Conservation (phyloP, 179 eudicot genomes). For the Amaranthus tricolor region DNA sequence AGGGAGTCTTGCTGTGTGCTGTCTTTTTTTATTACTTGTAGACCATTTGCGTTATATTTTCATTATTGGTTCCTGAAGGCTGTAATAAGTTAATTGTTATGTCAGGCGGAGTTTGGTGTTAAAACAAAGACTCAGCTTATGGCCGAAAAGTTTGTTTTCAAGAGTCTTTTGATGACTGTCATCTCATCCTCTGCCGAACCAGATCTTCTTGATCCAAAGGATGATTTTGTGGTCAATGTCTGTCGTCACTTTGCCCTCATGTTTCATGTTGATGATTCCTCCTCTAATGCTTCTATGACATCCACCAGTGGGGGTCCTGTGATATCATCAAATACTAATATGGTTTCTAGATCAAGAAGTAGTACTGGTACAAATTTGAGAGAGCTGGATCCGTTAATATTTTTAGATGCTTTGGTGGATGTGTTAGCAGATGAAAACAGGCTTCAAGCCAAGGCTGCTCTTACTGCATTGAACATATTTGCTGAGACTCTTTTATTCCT, state of each 20-base stretch:
- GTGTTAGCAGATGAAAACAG: slow-evolving; percentile 98
- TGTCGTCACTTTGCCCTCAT: slow-evolving; percentile 95
- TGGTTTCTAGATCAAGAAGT: slow-evolving; percentile 49
- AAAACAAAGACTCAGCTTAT: slow-evolving; percentile 97
- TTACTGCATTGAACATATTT: slow-evolving; percentile 70
- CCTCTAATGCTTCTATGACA: slow-evolving; percentile 41
- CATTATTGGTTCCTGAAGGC: neutral
- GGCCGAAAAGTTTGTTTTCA: slow-evolving; percentile 97
- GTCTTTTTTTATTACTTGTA: neutral
- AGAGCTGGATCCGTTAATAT: slow-evolving; percentile 90
- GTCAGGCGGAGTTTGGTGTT: slow-evolving; percentile 94
- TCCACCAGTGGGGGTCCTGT: slow-evolving; percentile 50
- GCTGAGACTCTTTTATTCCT: slow-evolving; percentile 82
- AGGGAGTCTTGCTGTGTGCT: neutral
- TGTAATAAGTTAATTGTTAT: slow-evolving; percentile 9
- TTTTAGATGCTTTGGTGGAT: slow-evolving; percentile 92
- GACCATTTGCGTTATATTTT: neutral
- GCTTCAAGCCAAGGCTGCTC: slow-evolving; percentile 87
- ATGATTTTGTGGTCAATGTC: slow-evolving; percentile 73
- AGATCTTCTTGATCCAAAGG: slow-evolving; percentile 66
- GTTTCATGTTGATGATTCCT: slow-evolving; percentile 66
- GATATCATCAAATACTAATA: slow-evolving; percentile 44
- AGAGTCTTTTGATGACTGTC: slow-evolving; percentile 84
- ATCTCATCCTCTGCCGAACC: slow-evolving; percentile 90
- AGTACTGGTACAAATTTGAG: slow-evolving; percentile 61